Evolutionary conservation across 2,329 filamentous ascomycete genomes (phyloP), one percentile per base, ranked within the genome.

Genomic region (Didymella glomerata): DNA sequence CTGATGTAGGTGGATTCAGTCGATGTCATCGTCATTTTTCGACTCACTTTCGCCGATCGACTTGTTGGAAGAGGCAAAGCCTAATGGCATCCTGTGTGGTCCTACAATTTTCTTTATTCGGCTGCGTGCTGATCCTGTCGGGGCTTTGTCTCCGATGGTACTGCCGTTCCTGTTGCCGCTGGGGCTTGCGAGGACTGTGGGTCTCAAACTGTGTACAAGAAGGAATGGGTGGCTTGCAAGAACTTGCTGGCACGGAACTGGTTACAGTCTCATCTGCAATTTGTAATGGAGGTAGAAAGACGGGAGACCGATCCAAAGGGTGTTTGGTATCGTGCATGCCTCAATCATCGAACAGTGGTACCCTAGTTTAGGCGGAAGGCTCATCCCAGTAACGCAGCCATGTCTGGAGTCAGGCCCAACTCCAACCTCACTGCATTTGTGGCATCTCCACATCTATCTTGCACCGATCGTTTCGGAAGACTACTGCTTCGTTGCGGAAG

Each of bases 311-410:
- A 36, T 48, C 32, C 38, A 60, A 34, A n/a, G 60, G 50, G 49
- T 34, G 56, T 50, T 49, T 8, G 56, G 16, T 28, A 42, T 50
- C n/a, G 47, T 27, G 14, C 46, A 51, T 62, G 24, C 42, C 20
- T n/a, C 36, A 38, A 38, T 16, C 32, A 11, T 48, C 48, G 53
- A 64, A 64, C 45, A 57, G 56, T 61, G 66, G 66, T 68, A 68
- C 64, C 66, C 66, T 68, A 68, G 63, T 34, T 60, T 68, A 67
- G 64, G 61, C 57, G 41, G 53, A 64, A 18, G 53, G 56, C 54
- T 45, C 56, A 68, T 67, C 66, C 66, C 62, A 59, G 38, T 40
- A 61, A 54, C 51, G 50, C 40, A 58, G 51, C 61, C 64, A 58
- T 59, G 53, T 20, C 25, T 27, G 46, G 46, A 41, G 56, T 47